Percentiles rank a stretch among this genome's conserved stretches.
Evolutionary conservation across 257 asterid genomes (phyloP).

Genomic region (Solanum piurae): DNA sequence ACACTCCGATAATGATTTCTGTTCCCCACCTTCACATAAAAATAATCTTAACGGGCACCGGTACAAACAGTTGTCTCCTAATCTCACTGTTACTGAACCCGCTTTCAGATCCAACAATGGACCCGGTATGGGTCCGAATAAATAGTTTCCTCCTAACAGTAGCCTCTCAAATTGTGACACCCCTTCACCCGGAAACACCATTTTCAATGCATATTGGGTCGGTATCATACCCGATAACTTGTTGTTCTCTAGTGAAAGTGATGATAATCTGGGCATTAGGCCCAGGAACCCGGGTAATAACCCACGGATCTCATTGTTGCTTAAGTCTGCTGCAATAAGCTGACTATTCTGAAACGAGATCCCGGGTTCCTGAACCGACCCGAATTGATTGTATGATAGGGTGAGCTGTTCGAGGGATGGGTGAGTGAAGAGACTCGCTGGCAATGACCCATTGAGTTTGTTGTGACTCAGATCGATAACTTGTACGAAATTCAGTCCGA

Average conservation of each 20-base stretch:
- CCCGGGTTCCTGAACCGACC: conserved; percentile 38
- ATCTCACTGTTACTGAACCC: conserved; percentile 50
- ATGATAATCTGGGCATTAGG: conserved; percentile 53
- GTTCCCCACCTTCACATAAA: conserved; percentile 79
- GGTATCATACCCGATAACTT: conserved; percentile 62
- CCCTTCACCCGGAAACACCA: conserved; percentile 35
- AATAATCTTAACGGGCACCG: conserved; percentile 67
- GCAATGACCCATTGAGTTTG: conserved; percentile 46
- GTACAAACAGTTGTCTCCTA: conserved; percentile 82
- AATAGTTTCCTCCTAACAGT: conserved; percentile 66
- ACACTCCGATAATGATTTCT: conserved; percentile 58
- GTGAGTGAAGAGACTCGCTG: conserved; percentile 62
- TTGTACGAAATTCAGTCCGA: conserved; percentile 22
- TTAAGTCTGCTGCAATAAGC: conserved; percentile 60
- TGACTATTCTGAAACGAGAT: conserved; percentile 32
- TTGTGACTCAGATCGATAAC: conserved; percentile 79
- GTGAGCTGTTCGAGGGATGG: conserved; percentile 62
- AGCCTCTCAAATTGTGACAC: conserved; percentile 52
- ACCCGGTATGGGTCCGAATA: conserved; percentile 75
- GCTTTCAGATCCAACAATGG: conserved; percentile 53
- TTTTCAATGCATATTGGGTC: conserved; percentile 33
- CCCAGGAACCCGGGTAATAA: conserved; percentile 74
- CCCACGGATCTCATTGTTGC: conserved; percentile 57
- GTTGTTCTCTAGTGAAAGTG: conserved; percentile 55
- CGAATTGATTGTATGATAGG: conserved; percentile 43